A percentile compares a stretch with the other conserved stretches of the same genome.
These are phyloP conservation scores for Cryptococcus amylolentus DNA, from an alignment of 1,284 basidiomycete species.

Conservation along the genomic window DNA sequence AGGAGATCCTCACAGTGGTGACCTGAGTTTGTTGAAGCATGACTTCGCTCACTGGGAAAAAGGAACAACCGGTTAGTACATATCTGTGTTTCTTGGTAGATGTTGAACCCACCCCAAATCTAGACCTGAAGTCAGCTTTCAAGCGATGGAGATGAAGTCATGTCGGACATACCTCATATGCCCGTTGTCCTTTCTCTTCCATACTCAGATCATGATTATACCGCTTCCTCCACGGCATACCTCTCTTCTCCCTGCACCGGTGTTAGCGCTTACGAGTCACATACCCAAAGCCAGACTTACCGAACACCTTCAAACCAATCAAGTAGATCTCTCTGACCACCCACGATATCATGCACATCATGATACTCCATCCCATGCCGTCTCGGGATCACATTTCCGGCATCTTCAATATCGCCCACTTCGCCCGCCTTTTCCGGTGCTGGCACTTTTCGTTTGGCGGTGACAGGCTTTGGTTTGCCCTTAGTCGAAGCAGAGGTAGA, in stretches of 20 bases:
- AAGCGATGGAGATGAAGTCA: too few species aligned
- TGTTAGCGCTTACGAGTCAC: neutral
- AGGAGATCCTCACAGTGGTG: conserved; percentile 56
- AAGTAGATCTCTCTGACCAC: conserved; percentile 32
- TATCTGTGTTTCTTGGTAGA: neutral
- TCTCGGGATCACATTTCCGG: conserved; percentile 11
- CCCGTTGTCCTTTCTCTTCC: conserved; percentile 45
- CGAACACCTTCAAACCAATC: conserved; percentile 46
- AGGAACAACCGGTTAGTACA: neutral
- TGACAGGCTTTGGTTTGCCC: neutral
- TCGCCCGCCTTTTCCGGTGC: neutral
- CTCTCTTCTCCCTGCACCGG: conserved; percentile 36
- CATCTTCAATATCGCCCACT: conserved; percentile 24
- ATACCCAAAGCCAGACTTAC: conserved; percentile 19
- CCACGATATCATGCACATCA: conserved; percentile 15
- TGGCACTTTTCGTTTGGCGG: neutral
- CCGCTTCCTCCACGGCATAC: conserved; percentile 50
- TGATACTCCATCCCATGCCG: conserved; percentile 37
- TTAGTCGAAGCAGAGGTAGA: neutral
- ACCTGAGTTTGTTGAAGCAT: conserved; percentile 96
- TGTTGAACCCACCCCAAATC: conserved; percentile 27
- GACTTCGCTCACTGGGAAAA: conserved; percentile 79
- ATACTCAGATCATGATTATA: conserved; percentile 29
- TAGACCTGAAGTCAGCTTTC: conserved; percentile 7
- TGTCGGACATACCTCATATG: conserved; percentile 44